Evolutionary conservation across 164 flowering plant genomes (phyloP), one percentile per base, ranked within the genome.

Genomic region (Sextonia rubra): DNA sequence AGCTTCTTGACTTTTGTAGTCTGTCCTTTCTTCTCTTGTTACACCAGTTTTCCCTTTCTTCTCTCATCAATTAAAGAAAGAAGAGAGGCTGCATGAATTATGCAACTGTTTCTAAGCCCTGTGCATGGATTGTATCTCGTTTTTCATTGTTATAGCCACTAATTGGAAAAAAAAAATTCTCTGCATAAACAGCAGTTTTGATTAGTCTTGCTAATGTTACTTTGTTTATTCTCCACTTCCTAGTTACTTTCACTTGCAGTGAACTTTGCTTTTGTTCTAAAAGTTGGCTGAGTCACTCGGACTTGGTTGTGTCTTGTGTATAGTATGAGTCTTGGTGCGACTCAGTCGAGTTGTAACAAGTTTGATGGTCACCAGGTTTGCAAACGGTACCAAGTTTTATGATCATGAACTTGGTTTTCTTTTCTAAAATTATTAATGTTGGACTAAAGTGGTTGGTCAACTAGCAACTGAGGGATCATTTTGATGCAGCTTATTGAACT

Each of bases 401-500:
- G 47, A 18, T n/a, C 25, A 2, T 30, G 12, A 67, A 18, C 44
- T 22, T 9, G 47, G 37, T 29, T 65, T 65, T 24, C 7, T 24
- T 18, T 65, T 24, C 44, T 24, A 65, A 65, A 18, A 26, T 65
- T 65, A 65, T 24, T 12, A 27, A 12, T 24, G 47, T 20, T 15
- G 37, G 2, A 17, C 15, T 25, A 30, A 27, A 9, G 44, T 71
- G 66, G 44, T 24, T 66, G 60, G 30, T 61, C 49, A 30, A 71
- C 44, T 74, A 68, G 76, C 73, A 73, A 82, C 90, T 86, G 86
- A 89, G 83, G 79, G 49, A 76, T 77, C 78, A 83, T 82, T 80
- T 77, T 85, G 71, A 79, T 87, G 91, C 91, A 87, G 91, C 90
- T 86, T 86, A 81, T 85, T 86, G 72, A 84, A 81, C 84, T 88